phyloP scores from a whole-genome alignment of 108 stramenopile species.

The Skeletonema marinoi region DNA sequence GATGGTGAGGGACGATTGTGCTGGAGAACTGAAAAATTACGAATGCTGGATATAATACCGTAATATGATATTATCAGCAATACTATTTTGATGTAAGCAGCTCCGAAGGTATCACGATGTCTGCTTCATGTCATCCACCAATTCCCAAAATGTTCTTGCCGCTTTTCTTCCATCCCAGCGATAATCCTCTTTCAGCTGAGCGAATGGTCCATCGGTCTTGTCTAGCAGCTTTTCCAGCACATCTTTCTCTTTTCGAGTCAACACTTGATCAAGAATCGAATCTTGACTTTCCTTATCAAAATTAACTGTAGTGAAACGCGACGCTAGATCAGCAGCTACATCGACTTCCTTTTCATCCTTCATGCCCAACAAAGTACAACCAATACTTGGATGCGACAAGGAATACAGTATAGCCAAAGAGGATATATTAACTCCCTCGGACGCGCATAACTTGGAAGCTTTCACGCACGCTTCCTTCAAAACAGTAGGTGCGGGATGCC shows the following conservation, averaged over 20 bases:
- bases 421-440: conserved; percentile 56
- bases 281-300: conserved; percentile 16
- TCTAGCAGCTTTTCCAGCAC: conserved; percentile 47
- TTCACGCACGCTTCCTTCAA: conserved; percentile 68
- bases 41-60: conserved; percentile 37
- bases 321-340: conserved; percentile 52
- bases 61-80: background rate
- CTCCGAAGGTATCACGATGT: background rate
- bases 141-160: conserved; percentile 60
- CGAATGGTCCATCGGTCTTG: conserved; percentile 67
- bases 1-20: conserved; percentile 55
- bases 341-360: conserved; percentile 69
- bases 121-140: background rate
- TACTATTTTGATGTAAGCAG: background rate
- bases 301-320: conserved; percentile 50
- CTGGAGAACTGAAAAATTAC: conserved; percentile 74
- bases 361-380: conserved; percentile 85
- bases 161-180: conserved; percentile 73
- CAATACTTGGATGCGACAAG: conserved; percentile 57
- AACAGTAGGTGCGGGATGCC: conserved; percentile 81
- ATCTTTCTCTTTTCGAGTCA: conserved; percentile 46
- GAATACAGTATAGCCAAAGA: conserved; percentile 68
- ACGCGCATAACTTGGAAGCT: conserved; percentile 57
- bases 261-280: conserved; percentile 42
- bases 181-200: conserved; percentile 46